Evolutionary conservation across 176 grass and related monocot species (phyloP), one percentile per base, ranked within the genome.

Genomic region (Cenchrus purpureus): DNA sequence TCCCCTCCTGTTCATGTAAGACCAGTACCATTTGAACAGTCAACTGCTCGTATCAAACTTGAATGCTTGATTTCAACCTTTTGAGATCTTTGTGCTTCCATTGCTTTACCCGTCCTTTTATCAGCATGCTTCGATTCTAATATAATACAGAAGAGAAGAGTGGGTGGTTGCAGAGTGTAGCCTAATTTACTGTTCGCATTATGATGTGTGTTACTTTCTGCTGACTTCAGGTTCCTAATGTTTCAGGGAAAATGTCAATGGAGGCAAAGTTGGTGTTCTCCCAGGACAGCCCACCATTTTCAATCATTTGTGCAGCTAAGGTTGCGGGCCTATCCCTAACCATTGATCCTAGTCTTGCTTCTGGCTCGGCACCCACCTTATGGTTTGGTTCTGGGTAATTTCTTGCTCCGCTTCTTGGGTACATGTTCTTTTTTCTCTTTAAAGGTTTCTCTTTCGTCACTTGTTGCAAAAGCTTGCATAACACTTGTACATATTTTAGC

Each of bases 231-330:
- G 15, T 49, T 77, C 61, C 1, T 77, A 20, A n/a, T 85, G 53
- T 58, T 49, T 69, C 2, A 37, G 4, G 20, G 20, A 63, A 20
- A 37, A 34, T 50, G 15, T 70, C 49, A 66, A 92, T 90, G 91
- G 92, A 90, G 90, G 76, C 68, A 28, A 97, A 82, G 44, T 14
- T 94, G 46, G 76, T 85, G 16, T 97, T 94, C 80, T 78, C 89
- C 63, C 79, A 74, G 10, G 92, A 92, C 52, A 79, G 67, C 48
- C 87, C 92, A 10, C 94, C 94, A 32, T 84, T 97, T 28, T 90
- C 94, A 15, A 86, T 94, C 29, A 86, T 97, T 49, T 84, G 82
- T 58, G 89, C 91, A 28, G 91, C 94, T 19, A 92, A 86, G 85
- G 73, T 97, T 78, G 85, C 86, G 31, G 80, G 68, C 57, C 71